Evolutionary conservation across 352 stramenopile species (phyloP).

Genomic region (Pythium aphanidermatum): DNA sequence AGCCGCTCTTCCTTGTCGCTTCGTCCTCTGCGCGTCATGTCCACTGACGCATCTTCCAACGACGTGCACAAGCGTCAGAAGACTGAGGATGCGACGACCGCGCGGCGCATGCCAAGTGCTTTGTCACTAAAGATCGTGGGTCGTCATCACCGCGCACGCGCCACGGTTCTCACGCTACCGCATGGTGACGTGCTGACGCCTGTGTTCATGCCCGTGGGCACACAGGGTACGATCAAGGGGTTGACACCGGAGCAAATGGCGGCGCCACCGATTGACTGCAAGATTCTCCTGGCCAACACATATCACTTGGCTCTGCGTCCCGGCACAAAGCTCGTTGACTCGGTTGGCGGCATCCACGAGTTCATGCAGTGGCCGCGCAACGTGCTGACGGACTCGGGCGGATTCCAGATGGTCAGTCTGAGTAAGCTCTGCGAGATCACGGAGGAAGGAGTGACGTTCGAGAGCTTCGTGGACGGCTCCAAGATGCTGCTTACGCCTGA

Average conservation of each 20-base stretch:
- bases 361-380: slow-evolving; percentile 95
- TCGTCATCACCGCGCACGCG: slow-evolving; percentile 50
- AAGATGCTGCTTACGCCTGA: slow-evolving; percentile 94
- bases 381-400: slow-evolving; percentile 96
- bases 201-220: slow-evolving; percentile 97
- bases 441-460: slow-evolving; percentile 60
- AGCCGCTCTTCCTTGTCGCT: no score
- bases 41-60: no score
- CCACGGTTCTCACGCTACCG: slow-evolving; percentile 67
- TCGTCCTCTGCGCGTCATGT: no score
- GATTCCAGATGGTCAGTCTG: slow-evolving; percentile 98
- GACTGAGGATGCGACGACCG: slow-evolving; percentile 1
- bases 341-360: slow-evolving; percentile 91
- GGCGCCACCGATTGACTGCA: slow-evolving; percentile 50
- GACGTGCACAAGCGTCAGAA: slow-evolving; percentile 5
- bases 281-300: slow-evolving; percentile 97
- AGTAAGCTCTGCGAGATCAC: slow-evolving; percentile 94
- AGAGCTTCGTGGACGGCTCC: slow-evolving; percentile 86
- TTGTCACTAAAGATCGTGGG: slow-evolving; percentile 42
- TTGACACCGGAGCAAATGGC: slow-evolving; percentile 83
- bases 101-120: slow-evolving; percentile 41
- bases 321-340: slow-evolving; percentile 75
- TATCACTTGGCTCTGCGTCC: slow-evolving; percentile 96
- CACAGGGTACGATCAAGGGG: slow-evolving; percentile 95
- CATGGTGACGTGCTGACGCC: slow-evolving; percentile 88